Evolutionary conservation across 2,329 filamentous ascomycete genomes (phyloP).

Genomic region (Fusarium humuli): DNA sequence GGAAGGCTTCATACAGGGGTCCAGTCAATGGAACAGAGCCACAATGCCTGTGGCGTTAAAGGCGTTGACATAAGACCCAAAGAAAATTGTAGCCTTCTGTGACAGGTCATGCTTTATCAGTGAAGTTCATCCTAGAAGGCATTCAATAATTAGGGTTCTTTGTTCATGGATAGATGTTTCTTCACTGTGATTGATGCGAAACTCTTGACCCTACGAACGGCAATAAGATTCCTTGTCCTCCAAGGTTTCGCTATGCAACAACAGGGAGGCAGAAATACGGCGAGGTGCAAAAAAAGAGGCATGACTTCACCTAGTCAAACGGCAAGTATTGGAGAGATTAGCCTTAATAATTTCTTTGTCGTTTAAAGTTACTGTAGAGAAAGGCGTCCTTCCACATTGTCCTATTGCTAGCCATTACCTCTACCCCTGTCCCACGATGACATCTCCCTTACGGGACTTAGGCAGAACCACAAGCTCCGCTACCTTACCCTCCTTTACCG

Average conservation of each 20-base stretch:
- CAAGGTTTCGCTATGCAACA: background rate
- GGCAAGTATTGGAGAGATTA: background rate
- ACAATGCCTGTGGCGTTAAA: background rate
- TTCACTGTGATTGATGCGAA: background rate
- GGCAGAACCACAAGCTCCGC: background rate
- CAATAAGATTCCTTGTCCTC: too few species aligned
- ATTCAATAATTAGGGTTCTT: background rate
- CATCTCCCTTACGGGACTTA: background rate
- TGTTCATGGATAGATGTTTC: background rate
- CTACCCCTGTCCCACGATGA: conserved; percentile 6
- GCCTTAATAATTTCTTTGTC: background rate
- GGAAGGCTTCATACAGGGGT: background rate
- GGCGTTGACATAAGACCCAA: background rate
- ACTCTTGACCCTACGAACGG: background rate
- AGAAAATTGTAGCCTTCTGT: background rate
- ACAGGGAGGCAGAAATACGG: background rate
- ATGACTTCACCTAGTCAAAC: background rate
- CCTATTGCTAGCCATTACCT: background rate
- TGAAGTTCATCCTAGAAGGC: background rate
- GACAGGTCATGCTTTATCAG: background rate
- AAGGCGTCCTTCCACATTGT: background rate
- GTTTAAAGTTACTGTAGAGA: background rate
- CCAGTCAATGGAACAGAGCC: background rate
- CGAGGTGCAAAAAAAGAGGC: background rate
- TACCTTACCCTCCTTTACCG: background rate